A percentile compares a stretch with the other conserved stretches of the same genome.
Evolutionary conservation across 495 filamentous ascomycete species (phyloP).

Genomic region (Evansstolkia leycettana): DNA sequence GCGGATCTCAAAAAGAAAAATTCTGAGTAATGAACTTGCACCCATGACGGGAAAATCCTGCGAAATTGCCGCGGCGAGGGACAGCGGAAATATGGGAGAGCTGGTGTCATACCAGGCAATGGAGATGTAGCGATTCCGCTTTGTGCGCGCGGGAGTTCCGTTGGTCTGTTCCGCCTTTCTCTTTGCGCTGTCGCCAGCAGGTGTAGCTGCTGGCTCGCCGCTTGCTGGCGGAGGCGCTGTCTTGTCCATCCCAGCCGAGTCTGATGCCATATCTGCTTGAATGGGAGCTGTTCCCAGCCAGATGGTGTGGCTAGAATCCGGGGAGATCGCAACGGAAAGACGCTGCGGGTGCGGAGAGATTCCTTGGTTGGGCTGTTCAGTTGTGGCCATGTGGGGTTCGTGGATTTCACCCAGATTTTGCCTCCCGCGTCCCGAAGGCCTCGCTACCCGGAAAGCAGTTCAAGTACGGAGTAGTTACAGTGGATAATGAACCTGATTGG

Average conservation of each 20-base stretch:
- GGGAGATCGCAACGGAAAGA: constrained; percentile 9
- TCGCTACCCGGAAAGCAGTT: too few relatives aligned
- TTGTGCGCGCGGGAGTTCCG: constrained; percentile 37
- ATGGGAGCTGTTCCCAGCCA: constrained; percentile 1
- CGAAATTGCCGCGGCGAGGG: not conserved
- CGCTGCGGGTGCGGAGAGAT: constrained; percentile 26
- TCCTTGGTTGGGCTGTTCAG: constrained; percentile 14
- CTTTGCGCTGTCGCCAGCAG: constrained; percentile 25
- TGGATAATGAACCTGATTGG: too few relatives aligned
- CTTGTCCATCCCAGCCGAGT: constrained; percentile 22
- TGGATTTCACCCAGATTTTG: constrained; percentile 25
- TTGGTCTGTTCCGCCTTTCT: constrained; percentile 36
- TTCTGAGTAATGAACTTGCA: not conserved
- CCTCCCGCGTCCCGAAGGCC: too few relatives aligned
- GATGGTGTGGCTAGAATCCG: constrained; percentile 6
- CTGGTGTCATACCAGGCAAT: constrained; percentile 64
- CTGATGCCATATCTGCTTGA: constrained; percentile 22
- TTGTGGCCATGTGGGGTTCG: constrained; percentile 29
- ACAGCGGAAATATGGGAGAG: constrained; percentile 2
- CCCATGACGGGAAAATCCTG: too few relatives aligned
- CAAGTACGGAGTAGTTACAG: too few relatives aligned
- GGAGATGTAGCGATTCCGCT: constrained; percentile 69
- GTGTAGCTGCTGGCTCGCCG: constrained; percentile 13
- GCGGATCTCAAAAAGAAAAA: not conserved
- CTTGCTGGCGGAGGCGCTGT: constrained; percentile 11